Base-by-base conservation (phyloP, 192 early-diverging fungal genomes). In the Backusella sp. region DNA sequence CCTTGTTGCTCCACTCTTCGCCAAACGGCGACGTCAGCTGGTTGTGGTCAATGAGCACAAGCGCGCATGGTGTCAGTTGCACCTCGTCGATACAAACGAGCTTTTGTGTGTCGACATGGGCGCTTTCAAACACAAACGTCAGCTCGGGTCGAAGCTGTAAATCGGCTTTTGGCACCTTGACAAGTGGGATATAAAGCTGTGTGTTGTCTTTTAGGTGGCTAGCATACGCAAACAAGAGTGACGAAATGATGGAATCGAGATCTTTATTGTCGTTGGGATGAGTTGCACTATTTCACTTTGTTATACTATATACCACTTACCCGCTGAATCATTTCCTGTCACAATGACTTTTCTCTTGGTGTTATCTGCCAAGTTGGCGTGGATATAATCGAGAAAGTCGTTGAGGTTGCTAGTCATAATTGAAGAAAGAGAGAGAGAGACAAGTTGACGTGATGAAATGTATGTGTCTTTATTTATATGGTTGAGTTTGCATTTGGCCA, bases 241-340 rank as follows among this genome's bases (percentile, higher is more conserved):
- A 77, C 1, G 88, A 88, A 6, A 89, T 86, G 41, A 93, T 79
- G 2, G 90, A 92, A 80, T 94, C 93, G n/a, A 93, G 76, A 82
- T 94, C 93, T 90, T 73, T n/a, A 32, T 6, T 3, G 32, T 3
- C 2, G 21, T 37, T 1, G 26, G 8, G 23, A 15, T 39, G 17
- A 37, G 35, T 67, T 1, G 1, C 37, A 39, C 37, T 11, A 2
- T 39, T 39, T 39, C 37, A 32, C 32, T 2, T 32, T 3, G 3
- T 32, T 32, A 3, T 32, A 32, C 3, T 2, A 32, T 32, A 32
- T 32, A 3, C 32, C 3, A 37, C 26, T 69, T 82, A 91, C 90
- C 91, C 28, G 90, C 91, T n/a, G 92, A 90, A 77, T 94, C 92
- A 74, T 94, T 94, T 35, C 92, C 92, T 32, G 86, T 82, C 26